Base-by-base conservation (phyloP, 2,329 filamentous ascomycete species). In the Monosporascus sp. region DNA sequence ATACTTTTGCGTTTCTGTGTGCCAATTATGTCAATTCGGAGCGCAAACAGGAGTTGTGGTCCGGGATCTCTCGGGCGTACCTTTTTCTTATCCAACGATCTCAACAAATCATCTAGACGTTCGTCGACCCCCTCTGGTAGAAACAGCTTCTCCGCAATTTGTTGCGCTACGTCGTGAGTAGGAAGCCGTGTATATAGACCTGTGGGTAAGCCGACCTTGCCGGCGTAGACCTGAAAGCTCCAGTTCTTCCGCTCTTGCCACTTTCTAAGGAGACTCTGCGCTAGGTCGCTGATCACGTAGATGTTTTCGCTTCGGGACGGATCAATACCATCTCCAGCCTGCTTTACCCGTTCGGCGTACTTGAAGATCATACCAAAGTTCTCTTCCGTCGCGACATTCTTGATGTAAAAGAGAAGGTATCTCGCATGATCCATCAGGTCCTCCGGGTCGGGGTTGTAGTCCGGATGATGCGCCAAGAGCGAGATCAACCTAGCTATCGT, bases 301-400 rank as follows among this genome's bases (percentile, higher is more conserved):
- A 99, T 78, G 57, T 86, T 85, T 53, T 91, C 84, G 62, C 87
- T 89, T 55, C 80, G 77, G 1, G 79, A 74, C 0, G 84, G 80
- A 24, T 81, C 79, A 55, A 97, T 84, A 14, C 83, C 88, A 68
- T 99, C 94, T 43, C 84, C 81, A 9, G 92, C 89, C 70, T 93
- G 89, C 76, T 99, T 99, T 52, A 96, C 87, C 9, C 91, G 85
- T 71, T 97, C 92, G 14, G 91, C 91, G 57, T 97, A 89, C 69
- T 94, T 91, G 75, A 89, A 94, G 41, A 99, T 91, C 56, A 96
- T 76, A 0, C 89, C 88, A 17, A 97, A 78, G 63, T 97, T 99
- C 45, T 89, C 83, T 68, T 96, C 89, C 0, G 86, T 93, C 9
- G 90, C 90, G 19, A 97, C 85, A 38, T 86, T 84, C 57, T 81